Conservation (phyloP, 2,329 filamentous ascomycete species). For the Paecilomyces fulvus region DNA sequence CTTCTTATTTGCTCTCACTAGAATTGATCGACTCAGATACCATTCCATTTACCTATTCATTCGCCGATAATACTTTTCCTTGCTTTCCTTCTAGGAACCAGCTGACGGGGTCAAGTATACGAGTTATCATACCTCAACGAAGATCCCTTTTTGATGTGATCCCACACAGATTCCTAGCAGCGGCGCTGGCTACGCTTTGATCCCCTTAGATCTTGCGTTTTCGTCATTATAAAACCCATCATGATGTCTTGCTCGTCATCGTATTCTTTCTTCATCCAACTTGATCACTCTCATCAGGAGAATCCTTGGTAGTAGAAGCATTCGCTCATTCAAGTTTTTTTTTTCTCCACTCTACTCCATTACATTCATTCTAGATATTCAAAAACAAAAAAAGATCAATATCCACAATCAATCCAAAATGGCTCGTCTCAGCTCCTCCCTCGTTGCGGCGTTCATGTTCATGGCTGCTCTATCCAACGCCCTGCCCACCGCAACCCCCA, state of each 20-base stretch:
- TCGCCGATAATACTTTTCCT: neutral
- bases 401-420: slow-evolving; percentile 12
- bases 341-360: slow-evolving; percentile 11
- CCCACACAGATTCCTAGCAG: neutral
- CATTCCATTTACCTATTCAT: neutral
- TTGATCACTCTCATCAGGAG: neutral
- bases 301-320: neutral
- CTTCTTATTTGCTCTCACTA: neutral
- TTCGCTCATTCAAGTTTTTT: neutral
- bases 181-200: neutral
- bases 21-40: neutral
- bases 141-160: neutral
- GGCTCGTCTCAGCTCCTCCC: slow-evolving; percentile 20
- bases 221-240: neutral
- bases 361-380: neutral
- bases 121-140: neutral
- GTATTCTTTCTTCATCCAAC: neutral
- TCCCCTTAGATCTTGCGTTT: neutral
- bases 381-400: neutral
- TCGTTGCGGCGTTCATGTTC: slow-evolving; percentile 18
- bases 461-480: slow-evolving; percentile 20
- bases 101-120: neutral
- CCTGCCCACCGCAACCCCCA: slow-evolving; percentile 15
- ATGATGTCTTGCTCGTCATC: neutral
- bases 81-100: neutral